Conservation (phyloP, 2,329 filamentous ascomycete species). For the Paecilomyces dactylethromorphus region DNA sequence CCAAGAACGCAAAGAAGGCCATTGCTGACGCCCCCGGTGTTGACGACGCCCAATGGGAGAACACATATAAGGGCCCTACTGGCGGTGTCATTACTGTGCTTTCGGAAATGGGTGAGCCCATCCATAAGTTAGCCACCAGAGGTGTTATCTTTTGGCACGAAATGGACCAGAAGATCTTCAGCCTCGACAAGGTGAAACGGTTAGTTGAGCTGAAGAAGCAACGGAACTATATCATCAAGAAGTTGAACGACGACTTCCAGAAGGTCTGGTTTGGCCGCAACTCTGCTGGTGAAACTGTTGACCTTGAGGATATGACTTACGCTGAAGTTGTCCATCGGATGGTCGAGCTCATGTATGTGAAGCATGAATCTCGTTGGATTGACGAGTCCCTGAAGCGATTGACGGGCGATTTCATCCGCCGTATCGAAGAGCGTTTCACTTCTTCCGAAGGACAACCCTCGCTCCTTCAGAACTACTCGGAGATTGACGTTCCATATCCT, state of each 20-base stretch:
- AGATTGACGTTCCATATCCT: constrained; percentile 75
- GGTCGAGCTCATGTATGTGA: constrained; percentile 85
- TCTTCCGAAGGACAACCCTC: constrained; percentile 64
- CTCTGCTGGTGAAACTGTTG: constrained; percentile 69
- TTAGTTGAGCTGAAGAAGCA: constrained; percentile 82
- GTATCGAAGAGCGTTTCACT: constrained; percentile 94
- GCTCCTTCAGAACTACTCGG: constrained; percentile 80
- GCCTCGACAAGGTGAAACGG: constrained; percentile 88
- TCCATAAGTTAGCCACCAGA: constrained; percentile 95
- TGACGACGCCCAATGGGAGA: constrained; percentile 78
- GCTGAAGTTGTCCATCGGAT: constrained; percentile 78
- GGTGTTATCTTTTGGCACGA: constrained; percentile 97
- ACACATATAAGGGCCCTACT: constrained; percentile 84
- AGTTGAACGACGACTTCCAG: constrained; percentile 92
- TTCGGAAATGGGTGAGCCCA: constrained; percentile 99
- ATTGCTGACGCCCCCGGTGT: constrained; percentile 82
- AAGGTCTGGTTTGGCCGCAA: constrained; percentile 96
- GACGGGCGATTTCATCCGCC: constrained; percentile 91
- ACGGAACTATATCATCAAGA: constrained; percentile 86
- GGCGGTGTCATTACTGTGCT: constrained; percentile 94
- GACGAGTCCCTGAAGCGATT: constrained; percentile 75
- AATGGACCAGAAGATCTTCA: constrained; percentile 98
- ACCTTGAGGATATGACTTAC: constrained; percentile 95
- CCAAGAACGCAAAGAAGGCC: constrained; percentile 78
- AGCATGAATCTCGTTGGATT: constrained; percentile 87